These are phyloP conservation scores for Rheum nobile DNA, from an alignment of 148 eudicot species.

Conservation along the genomic window DNA sequence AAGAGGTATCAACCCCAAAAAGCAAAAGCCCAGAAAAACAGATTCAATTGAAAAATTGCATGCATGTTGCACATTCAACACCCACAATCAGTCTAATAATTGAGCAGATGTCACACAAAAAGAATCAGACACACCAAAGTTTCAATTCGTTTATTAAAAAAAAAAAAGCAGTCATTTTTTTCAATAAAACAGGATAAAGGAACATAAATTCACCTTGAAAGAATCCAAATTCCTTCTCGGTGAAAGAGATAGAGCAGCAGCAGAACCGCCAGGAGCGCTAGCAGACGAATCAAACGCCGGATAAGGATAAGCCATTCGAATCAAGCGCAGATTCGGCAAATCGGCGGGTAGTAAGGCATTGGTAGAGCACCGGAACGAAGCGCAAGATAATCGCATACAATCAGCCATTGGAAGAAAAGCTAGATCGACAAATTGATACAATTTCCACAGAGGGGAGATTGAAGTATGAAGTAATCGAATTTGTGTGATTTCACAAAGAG, in stretches of 20 bases:
- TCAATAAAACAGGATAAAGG: neutral
- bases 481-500: neutral
- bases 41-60: neutral
- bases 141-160: neutral
- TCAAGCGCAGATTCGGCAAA: constrained; percentile 1
- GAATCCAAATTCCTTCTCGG: constrained; percentile 6
- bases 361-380: constrained; percentile 7
- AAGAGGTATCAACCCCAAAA: neutral
- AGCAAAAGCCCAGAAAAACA: neutral
- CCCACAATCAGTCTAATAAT: neutral
- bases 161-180: neutral
- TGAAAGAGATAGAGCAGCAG: neutral
- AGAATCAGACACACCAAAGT: neutral
- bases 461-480: neutral
- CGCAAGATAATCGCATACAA: constrained; percentile 10
- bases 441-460: neutral
- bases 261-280: neutral
- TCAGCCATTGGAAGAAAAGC: constrained; percentile 12
- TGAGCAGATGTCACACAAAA: neutral
- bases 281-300: neutral
- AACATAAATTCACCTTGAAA: constrained; percentile 5
- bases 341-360: neutral
- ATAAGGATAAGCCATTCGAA: neutral
- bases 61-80: neutral
- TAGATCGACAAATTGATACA: neutral